A percentile compares a stretch with the other conserved stretches of the same genome.
These are phyloP conservation scores for Mycena maculata DNA, from an alignment of 768 basidiomycete genomes.

Conservation along the genomic window DNA sequence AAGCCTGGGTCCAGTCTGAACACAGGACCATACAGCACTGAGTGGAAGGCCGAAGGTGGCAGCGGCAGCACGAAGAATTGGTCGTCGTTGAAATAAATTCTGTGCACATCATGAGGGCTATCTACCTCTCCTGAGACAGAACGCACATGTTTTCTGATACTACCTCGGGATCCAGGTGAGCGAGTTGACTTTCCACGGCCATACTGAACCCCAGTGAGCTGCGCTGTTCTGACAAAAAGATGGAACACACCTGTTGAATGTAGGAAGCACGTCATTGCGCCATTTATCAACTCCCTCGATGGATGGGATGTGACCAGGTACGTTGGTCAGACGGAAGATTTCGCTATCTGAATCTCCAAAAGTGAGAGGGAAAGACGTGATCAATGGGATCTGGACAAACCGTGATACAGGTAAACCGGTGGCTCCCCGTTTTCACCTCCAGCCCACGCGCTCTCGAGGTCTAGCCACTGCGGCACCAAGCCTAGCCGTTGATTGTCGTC, in stretches of 20 bases:
- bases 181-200: slow-evolving; percentile 32
- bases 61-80: slow-evolving; percentile 33
- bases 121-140: not conserved
- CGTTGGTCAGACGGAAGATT: slow-evolving; percentile 28
- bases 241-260: slow-evolving; percentile 33
- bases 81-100: slow-evolving; percentile 34
- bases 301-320: slow-evolving; percentile 19
- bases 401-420: slow-evolving; percentile 45
- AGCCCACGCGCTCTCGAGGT: slow-evolving; percentile 31
- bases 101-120: not conserved
- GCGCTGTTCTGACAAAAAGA: not conserved
- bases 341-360: slow-evolving; percentile 20
- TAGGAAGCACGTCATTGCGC: slow-evolving; percentile 31
- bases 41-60: slow-evolving; percentile 34
- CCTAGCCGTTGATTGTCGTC: slow-evolving; percentile 42
- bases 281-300: slow-evolving; percentile 30
- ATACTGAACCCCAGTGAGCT: slow-evolving; percentile 11
- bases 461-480: slow-evolving; percentile 54
- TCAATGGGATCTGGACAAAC: slow-evolving; percentile 22
- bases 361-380: not conserved
- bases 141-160: slow-evolving; percentile 35
- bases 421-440: slow-evolving; percentile 45
- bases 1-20: slow-evolving; percentile 24
- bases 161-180: slow-evolving; percentile 29
- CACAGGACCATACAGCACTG: slow-evolving; percentile 32